Evolutionary conservation across 768 basidiomycete species (phyloP).

Genomic region (Neoboletus subvelutipes): DNA sequence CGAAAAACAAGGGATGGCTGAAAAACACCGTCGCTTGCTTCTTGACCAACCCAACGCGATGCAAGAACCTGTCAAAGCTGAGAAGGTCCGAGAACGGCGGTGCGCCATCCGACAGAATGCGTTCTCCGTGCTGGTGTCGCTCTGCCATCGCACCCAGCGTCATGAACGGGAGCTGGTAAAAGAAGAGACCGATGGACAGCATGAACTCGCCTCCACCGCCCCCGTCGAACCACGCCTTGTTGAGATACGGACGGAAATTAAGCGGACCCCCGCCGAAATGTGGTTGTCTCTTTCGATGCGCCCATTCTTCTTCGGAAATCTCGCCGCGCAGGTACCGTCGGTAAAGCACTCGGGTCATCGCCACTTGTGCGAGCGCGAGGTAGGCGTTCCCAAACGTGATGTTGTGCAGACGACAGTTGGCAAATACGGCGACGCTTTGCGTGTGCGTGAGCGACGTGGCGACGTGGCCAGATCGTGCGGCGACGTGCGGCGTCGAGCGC

Average conservation of each 20-base stretch:
- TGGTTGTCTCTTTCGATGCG: constrained; percentile 46
- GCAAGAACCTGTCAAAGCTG: constrained; percentile 46
- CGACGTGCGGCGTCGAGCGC: constrained; percentile 33
- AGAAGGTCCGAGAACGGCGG: constrained; percentile 45
- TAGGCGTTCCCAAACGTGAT: constrained; percentile 54
- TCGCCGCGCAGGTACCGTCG: constrained; percentile 46
- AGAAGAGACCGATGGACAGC: constrained; percentile 43
- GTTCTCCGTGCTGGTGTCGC: background rate
- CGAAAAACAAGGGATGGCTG: constrained; percentile 47
- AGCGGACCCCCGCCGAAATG: constrained; percentile 49
- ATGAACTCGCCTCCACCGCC: constrained; percentile 48
- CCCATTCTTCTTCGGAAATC: constrained; percentile 53
- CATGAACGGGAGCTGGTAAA: constrained; percentile 51
- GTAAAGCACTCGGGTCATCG: constrained; percentile 50
- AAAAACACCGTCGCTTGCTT: constrained; percentile 35
- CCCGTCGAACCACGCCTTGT: constrained; percentile 42
- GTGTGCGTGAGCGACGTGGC: constrained; percentile 28
- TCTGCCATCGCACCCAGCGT: constrained; percentile 32
- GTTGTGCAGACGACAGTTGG: constrained; percentile 40
- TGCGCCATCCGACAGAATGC: constrained; percentile 11
- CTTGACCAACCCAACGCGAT: constrained; percentile 41
- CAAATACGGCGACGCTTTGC: constrained; percentile 33
- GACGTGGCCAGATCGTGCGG: constrained; percentile 36
- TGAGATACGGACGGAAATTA: constrained; percentile 51
- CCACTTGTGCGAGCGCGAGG: constrained; percentile 52